phyloP scores from a whole-genome alignment of 2,329 filamentous ascomycete species.

The Drechslerella stenobrocha region DNA sequence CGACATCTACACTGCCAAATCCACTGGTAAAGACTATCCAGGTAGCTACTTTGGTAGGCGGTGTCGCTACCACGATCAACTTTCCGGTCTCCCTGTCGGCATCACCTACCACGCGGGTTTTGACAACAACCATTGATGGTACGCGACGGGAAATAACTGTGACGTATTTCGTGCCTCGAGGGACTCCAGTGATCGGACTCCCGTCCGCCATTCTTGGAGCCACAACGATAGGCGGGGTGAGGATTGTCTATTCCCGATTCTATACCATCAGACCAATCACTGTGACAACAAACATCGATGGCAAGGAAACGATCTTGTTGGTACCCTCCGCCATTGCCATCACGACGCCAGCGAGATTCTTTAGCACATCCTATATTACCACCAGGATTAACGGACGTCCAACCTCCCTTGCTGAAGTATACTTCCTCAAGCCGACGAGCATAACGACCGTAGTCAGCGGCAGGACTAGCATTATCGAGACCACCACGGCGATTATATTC shows the following conservation, averaged over 20 bases:
- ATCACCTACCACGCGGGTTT: constrained; percentile 9
- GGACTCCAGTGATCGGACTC: constrained; percentile 26
- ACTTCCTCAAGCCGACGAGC: constrained; percentile 34
- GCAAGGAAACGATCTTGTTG: constrained; percentile 20
- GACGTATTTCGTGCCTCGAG: constrained; percentile 31
- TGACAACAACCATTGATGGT: constrained; percentile 25
- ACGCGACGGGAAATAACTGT: constrained; percentile 21
- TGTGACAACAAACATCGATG: constrained; percentile 31
- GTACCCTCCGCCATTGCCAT: constrained; percentile 28
- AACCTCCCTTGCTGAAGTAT: constrained; percentile 27
- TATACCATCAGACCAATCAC: constrained; percentile 38
- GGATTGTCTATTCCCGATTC: constrained; percentile 30
- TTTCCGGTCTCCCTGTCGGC: constrained; percentile 44
- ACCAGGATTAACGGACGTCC: constrained; percentile 30
- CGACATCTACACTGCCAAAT: constrained; percentile 29
- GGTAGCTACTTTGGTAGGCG: constrained; percentile 20
- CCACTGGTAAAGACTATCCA: constrained; percentile 28
- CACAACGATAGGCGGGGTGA: constrained; percentile 21
- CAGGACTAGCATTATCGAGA: constrained; percentile 30
- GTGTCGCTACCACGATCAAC: constrained; percentile 22
- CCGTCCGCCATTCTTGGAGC: constrained; percentile 32
- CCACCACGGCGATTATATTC: constrained; percentile 22
- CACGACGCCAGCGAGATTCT: constrained; percentile 28
- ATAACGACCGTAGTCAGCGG: constrained; percentile 35
- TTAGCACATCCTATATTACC: constrained; percentile 27